Evolutionary conservation across 192 early-diverging fungal genomes (phyloP).

Genomic region (Coemansia sp.): DNA sequence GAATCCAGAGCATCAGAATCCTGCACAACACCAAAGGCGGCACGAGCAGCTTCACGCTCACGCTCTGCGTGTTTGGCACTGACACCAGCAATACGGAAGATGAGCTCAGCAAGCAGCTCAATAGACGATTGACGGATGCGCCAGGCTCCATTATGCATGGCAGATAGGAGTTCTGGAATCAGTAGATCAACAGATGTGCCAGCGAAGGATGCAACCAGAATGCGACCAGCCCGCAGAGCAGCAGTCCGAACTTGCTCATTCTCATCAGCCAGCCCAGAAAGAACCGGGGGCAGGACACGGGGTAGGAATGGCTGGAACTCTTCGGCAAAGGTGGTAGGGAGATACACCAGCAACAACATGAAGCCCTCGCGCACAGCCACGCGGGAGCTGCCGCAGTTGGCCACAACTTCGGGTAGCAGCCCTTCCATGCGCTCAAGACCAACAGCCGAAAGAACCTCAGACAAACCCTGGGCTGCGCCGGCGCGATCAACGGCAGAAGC

Average conservation of each 20-base stretch:
- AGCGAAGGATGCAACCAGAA: constrained; percentile 91
- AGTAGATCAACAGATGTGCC: constrained; percentile 83
- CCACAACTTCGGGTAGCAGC: constrained; percentile 86
- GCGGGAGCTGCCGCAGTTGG: constrained; percentile 69
- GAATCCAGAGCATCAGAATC: constrained; percentile 53
- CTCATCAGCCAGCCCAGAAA: constrained; percentile 93
- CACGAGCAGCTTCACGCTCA: constrained; percentile 47
- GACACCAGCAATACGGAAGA: constrained; percentile 89
- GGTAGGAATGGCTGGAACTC: constrained; percentile 90
- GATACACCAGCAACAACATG: constrained; percentile 90
- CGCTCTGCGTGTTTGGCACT: constrained; percentile 61
- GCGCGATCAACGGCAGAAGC: constrained; percentile 90
- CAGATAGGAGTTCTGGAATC: constrained; percentile 86
- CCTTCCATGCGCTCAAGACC: constrained; percentile 82
- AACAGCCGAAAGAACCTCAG: constrained; percentile 88
- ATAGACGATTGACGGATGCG: constrained; percentile 93
- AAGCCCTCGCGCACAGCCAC: constrained; percentile 93
- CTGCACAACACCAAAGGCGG: constrained; percentile 44
- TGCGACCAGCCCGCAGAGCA: constrained; percentile 87
- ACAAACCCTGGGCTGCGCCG: constrained; percentile 96
- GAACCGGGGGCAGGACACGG: constrained; percentile 82
- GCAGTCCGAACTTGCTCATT: constrained; percentile 90
- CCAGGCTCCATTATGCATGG: constrained; percentile 91
- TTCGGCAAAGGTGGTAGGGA: constrained; percentile 92
- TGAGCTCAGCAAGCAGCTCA: constrained; percentile 91